Base-by-base conservation (phyloP, 2,329 filamentous ascomycete species). In the Aspergillus quadricinctus region DNA sequence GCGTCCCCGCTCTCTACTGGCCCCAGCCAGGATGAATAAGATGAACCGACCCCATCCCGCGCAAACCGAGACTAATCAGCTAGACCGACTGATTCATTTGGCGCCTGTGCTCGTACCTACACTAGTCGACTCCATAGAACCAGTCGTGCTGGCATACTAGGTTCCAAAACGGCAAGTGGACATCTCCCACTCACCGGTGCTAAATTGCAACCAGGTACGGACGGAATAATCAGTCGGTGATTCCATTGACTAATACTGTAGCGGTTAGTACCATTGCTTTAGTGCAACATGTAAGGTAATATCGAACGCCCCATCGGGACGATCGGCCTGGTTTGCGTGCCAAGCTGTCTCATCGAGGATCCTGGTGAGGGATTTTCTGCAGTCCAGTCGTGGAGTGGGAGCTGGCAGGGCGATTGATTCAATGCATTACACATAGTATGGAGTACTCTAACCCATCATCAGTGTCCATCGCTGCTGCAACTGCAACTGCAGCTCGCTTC, bases 341-440 rank as follows among this genome's bases (percentile, higher is more conserved):
- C 63, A 64, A 62, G 63, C 63, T 68, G 62, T 65, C 61, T 64
- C 65, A 66, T 64, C 61, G 58, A 56, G 59, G 63, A 69, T 70
- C 67, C 54, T 61, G 58, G 66, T 70, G 68, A 70, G 68, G 68
- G 67, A 70, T 70, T 70, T 70, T 69, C 61, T 58, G 49, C 48
- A 53, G 29, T 50, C 37, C 48, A 53, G 29, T 50, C 37, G 45
- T 28, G 49, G 43, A 27, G 43, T 53, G 5, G 31, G 31, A 37
- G 31, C 7, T 37, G 31, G 31, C 14, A 17, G 31, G 31, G 14
- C 7, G 31, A 17, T 37, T 17, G 14, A 37, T 7, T 23, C 23
- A 23, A 2, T 37, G 14, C 31, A 37, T 37, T 17, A 37, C 31
- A 37, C 31, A 37, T 17, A 17, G 31, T 37, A 37, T 17, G 31